Evolutionary conservation across 2,329 filamentous ascomycete genomes (phyloP).

Genomic region (Monosporascus sp.): DNA sequence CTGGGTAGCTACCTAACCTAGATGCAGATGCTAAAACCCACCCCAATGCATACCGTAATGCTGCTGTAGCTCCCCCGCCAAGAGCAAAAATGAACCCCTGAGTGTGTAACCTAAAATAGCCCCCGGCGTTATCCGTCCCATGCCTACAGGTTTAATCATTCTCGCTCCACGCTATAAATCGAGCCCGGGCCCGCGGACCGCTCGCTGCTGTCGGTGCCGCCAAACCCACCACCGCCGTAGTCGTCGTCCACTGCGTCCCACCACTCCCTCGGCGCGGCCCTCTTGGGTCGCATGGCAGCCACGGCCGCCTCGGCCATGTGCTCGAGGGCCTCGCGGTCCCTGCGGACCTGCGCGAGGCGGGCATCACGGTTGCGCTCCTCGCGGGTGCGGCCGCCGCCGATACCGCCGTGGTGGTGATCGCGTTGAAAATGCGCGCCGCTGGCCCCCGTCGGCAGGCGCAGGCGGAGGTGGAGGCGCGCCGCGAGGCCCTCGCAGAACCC

Average conservation of each 20-base stretch:
- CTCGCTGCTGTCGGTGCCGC: background rate
- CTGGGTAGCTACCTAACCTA: no score
- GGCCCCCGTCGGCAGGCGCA: conserved; percentile 3
- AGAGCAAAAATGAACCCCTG: no score
- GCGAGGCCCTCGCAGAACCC: conserved; percentile 28
- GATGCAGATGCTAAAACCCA: no score
- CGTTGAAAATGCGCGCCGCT: background rate
- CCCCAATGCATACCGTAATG: no score
- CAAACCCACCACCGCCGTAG: background rate
- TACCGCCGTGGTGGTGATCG: background rate
- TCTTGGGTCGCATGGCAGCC: conserved; percentile 9
- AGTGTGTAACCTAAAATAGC: no score
- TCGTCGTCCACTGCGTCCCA: conserved; percentile 32
- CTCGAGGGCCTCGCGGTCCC: conserved; percentile 41
- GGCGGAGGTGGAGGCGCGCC: conserved; percentile 13
- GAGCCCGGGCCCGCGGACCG: no score
- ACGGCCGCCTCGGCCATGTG: conserved; percentile 10
- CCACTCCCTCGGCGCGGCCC: conserved; percentile 28
- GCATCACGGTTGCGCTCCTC: conserved; percentile 51
- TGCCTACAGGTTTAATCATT: no score
- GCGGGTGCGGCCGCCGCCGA: conserved; percentile 37
- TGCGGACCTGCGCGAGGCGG: conserved; percentile 40
- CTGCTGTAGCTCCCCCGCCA: no score
- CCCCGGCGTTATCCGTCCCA: no score
- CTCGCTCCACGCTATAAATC: no score